phyloP scores from a whole-genome alignment of 1,139 yeast genomes.

The Suhomyces panamericanus region DNA sequence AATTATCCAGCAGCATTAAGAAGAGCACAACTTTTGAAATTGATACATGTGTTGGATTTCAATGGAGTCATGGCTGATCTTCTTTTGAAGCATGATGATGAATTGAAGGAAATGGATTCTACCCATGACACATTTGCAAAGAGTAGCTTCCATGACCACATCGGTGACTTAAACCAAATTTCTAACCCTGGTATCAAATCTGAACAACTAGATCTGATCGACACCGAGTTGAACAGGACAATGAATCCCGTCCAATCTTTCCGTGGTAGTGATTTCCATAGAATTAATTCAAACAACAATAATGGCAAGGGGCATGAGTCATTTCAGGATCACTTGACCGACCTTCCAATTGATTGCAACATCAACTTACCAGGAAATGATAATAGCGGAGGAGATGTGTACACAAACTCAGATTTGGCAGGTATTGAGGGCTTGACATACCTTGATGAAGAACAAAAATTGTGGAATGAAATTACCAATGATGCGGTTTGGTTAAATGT shows the following conservation, averaged over 20 bases:
- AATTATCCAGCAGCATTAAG: slow-evolving; percentile 77
- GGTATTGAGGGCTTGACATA: slow-evolving; percentile 49
- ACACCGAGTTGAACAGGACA: slow-evolving; percentile 8
- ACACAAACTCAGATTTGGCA: slow-evolving; percentile 36
- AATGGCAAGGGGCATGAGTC: background rate
- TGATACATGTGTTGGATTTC: slow-evolving; percentile 66
- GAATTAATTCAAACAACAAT: background rate
- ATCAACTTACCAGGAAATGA: slow-evolving; percentile 16
- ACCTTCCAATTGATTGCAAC: slow-evolving; percentile 16
- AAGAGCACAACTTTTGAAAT: slow-evolving; percentile 66
- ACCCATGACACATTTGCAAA: slow-evolving; percentile 8
- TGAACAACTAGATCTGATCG: slow-evolving; percentile 15
- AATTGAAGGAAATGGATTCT: slow-evolving; percentile 15
- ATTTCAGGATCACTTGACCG: slow-evolving; percentile 3
- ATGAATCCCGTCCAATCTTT: slow-evolving; percentile 7
- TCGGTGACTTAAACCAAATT: slow-evolving; percentile 14
- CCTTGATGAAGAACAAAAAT: slow-evolving; percentile 54
- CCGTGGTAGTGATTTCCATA: background rate
- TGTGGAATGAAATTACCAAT: slow-evolving; percentile 74
- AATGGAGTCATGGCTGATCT: slow-evolving; percentile 63
- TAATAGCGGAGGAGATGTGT: slow-evolving; percentile 27
- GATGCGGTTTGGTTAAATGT: slow-evolving; percentile 69
- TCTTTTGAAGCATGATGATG: slow-evolving; percentile 58
- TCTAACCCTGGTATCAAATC: slow-evolving; percentile 10
- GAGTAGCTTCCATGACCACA: slow-evolving; percentile 13